Evolutionary conservation across 805 yeast species (phyloP).

Genomic region (Candida cerambycidarum): DNA sequence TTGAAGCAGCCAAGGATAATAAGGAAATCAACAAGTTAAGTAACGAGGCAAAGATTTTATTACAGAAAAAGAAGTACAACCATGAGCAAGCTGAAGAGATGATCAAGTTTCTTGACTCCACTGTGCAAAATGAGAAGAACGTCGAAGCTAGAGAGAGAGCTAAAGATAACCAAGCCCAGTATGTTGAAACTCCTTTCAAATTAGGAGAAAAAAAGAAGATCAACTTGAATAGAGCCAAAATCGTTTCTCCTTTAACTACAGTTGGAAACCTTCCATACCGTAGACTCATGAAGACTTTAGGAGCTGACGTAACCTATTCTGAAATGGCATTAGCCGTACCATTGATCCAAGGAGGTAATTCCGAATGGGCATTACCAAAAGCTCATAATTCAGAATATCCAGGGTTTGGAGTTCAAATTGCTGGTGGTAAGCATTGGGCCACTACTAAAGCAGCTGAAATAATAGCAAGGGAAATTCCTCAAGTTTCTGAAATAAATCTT

Average conservation of each 20-base stretch:
- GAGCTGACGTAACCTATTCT: constrained; percentile 90
- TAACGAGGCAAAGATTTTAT: constrained; percentile 41
- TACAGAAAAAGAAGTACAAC: constrained; percentile 63
- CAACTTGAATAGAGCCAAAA: constrained; percentile 70
- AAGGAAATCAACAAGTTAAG: constrained; percentile 66
- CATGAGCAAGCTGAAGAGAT: constrained; percentile 59
- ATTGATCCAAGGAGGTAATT: constrained; percentile 80
- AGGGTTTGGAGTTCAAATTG: constrained; percentile 92
- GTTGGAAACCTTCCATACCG: constrained; percentile 97
- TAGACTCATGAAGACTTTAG: constrained; percentile 83
- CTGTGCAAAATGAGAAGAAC: constrained; percentile 44
- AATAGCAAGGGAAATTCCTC: constrained; percentile 53
- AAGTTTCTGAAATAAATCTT: constrained; percentile 80
- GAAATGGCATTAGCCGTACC: constrained; percentile 95
- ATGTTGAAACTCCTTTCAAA: constrained; percentile 73
- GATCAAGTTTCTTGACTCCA: constrained; percentile 63
- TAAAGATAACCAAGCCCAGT: constrained; percentile 47
- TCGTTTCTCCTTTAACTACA: constrained; percentile 93
- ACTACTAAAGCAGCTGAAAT: constrained; percentile 92
- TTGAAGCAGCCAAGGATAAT: constrained; percentile 34
- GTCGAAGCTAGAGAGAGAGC: constrained; percentile 30
- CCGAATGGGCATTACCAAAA: constrained; percentile 97
- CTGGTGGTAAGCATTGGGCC: constrained; percentile 89
- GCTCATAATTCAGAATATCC: constrained; percentile 81
- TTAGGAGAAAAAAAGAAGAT: constrained; percentile 79